phyloP scores from a whole-genome alignment of 495 filamentous ascomycete genomes.

The Margaritispora aquatica region DNA sequence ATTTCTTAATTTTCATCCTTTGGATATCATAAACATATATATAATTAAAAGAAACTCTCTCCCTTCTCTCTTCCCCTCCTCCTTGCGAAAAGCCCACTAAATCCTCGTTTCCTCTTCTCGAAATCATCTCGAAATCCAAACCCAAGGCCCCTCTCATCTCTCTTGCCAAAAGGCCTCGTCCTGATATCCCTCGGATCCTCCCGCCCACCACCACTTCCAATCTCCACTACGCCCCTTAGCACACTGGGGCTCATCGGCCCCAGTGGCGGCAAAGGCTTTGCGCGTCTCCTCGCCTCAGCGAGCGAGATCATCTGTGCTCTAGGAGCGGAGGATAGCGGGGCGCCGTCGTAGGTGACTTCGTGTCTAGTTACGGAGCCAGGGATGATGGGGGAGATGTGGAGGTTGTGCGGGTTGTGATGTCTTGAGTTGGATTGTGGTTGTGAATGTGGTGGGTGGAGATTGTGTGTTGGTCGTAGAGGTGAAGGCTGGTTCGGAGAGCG shows the following conservation, averaged over 20 bases:
- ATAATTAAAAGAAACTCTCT: not conserved
- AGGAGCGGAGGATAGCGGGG: not conserved
- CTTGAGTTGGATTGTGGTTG: not conserved
- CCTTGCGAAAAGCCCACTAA: slow-evolving; percentile 9
- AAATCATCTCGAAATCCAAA: not conserved
- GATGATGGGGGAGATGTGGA: slow-evolving; percentile 3
- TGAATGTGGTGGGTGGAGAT: not conserved
- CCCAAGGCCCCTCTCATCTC: not conserved
- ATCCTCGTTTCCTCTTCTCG: slow-evolving; percentile 5
- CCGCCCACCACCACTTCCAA: slow-evolving; percentile 3
- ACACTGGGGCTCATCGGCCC: slow-evolving; percentile 12
- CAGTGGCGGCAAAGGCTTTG: slow-evolving; percentile 13
- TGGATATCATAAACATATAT: no score
- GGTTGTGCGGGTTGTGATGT: not conserved
- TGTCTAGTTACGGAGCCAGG: slow-evolving; percentile 1
- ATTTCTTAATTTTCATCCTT: no score
- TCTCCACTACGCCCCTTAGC: slow-evolving; percentile 11
- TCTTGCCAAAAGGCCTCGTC: not conserved
- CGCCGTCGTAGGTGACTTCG: slow-evolving; percentile 7
- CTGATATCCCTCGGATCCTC: not conserved
- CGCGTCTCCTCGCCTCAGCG: slow-evolving; percentile 8
- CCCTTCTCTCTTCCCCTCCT: not conserved
- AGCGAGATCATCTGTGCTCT: slow-evolving; percentile 3
- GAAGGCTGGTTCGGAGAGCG: not conserved
- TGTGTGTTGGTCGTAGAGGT: not conserved